Conservation (phyloP, 2,329 filamentous ascomycete genomes). For the Claviceps spartinae region DNA sequence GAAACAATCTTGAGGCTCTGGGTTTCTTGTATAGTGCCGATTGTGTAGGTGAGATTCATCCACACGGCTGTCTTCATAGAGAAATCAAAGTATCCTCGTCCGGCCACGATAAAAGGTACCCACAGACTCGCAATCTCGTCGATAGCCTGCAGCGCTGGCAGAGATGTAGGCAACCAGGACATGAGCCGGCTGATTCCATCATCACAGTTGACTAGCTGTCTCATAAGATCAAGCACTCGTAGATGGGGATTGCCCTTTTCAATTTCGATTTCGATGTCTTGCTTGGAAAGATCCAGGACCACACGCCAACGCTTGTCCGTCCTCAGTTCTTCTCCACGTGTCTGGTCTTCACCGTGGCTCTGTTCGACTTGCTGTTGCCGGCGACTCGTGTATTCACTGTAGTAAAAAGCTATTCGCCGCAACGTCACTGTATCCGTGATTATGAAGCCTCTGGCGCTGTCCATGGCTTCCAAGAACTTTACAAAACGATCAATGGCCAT, state of each 20-base stretch:
- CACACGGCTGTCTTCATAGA: slow-evolving; percentile 42
- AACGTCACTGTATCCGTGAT: slow-evolving; percentile 47
- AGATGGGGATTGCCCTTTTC: slow-evolving; percentile 54
- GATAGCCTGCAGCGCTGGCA: slow-evolving; percentile 51
- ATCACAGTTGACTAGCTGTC: slow-evolving; percentile 41
- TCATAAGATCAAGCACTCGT: slow-evolving; percentile 45
- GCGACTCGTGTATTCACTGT: slow-evolving; percentile 26
- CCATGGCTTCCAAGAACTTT: slow-evolving; percentile 53
- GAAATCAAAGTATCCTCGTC: slow-evolving; percentile 35
- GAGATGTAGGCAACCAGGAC: slow-evolving; percentile 42
- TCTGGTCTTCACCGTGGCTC: not conserved
- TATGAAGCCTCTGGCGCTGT: slow-evolving; percentile 39
- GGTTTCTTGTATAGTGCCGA: slow-evolving; percentile 17
- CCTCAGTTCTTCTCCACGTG: slow-evolving; percentile 5
- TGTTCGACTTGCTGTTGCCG: not conserved
- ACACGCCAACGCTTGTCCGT: slow-evolving; percentile 32
- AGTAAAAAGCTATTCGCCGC: slow-evolving; percentile 54
- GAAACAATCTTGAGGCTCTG: slow-evolving; percentile 22
- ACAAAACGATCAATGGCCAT: slow-evolving; percentile 58
- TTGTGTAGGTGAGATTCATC: slow-evolving; percentile 40
- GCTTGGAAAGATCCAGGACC: slow-evolving; percentile 40
- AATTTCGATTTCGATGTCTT: slow-evolving; percentile 44
- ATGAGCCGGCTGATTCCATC: slow-evolving; percentile 39
- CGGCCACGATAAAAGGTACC: slow-evolving; percentile 26
- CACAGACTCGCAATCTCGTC: slow-evolving; percentile 45